These are phyloP conservation scores for Chaetomium fimeti DNA, from an alignment of 495 filamentous ascomycete species.

Conservation along the genomic window DNA sequence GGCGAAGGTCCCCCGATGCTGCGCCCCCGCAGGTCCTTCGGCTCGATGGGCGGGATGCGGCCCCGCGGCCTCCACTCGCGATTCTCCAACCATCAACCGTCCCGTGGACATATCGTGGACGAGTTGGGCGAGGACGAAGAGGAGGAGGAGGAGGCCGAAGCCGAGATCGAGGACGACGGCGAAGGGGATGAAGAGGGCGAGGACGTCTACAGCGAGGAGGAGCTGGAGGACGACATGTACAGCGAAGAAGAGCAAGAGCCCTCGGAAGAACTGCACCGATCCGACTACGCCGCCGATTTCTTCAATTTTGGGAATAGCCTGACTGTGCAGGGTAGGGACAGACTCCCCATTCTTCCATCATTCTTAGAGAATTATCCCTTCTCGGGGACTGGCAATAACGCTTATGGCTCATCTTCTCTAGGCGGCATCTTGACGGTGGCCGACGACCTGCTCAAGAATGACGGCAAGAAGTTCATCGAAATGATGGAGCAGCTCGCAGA, in stretches of 20 bases:
- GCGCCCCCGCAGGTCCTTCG: slow-evolving; percentile 57
- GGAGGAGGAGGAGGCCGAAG: slow-evolving; percentile 64
- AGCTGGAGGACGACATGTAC: slow-evolving; percentile 62
- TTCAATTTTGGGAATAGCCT: slow-evolving; percentile 97
- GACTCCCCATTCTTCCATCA: slow-evolving; percentile 40
- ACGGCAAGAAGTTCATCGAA: slow-evolving; percentile 99
- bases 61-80: slow-evolving; percentile 49
- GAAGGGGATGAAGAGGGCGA: slow-evolving; percentile 42
- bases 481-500: slow-evolving; percentile 99
- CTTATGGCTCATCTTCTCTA: slow-evolving; percentile 53
- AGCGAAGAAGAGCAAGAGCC: slow-evolving; percentile 58
- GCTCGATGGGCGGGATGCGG: slow-evolving; percentile 52
- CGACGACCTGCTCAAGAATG: slow-evolving; percentile 97
- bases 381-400: slow-evolving; percentile 37
- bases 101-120: slow-evolving; percentile 55
- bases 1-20: slow-evolving; percentile 60
- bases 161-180: slow-evolving; percentile 50
- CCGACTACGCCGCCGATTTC: slow-evolving; percentile 75
- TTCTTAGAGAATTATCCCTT: slow-evolving; percentile 42
- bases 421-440: slow-evolving; percentile 98
- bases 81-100: slow-evolving; percentile 52
- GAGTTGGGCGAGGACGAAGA: slow-evolving; percentile 59
- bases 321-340: slow-evolving; percentile 83
- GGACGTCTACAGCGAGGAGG: slow-evolving; percentile 54
- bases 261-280: slow-evolving; percentile 56